Evolutionary conservation across 306 rosid species (phyloP).

Genomic region (Gleditsia sinensis): DNA sequence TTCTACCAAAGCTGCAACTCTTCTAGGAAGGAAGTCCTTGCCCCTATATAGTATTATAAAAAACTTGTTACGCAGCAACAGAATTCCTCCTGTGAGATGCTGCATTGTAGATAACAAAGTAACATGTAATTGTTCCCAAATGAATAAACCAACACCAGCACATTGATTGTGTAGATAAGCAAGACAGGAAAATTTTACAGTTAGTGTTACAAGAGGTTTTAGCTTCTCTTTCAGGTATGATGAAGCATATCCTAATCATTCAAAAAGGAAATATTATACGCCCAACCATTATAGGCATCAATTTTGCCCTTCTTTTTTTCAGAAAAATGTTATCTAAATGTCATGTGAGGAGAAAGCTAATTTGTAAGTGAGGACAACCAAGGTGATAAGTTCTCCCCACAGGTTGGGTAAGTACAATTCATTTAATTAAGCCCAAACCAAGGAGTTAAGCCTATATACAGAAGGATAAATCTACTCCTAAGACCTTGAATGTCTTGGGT

Average conservation of each 20-base stretch:
- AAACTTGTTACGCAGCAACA: conserved; percentile 78
- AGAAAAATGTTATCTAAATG: not conserved
- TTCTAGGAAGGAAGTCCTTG: conserved; percentile 77
- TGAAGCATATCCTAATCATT: not conserved
- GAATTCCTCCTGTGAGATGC: conserved; percentile 83
- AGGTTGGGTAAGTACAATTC: conserved; percentile 5
- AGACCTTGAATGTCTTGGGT: conserved; percentile 23
- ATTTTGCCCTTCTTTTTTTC: not conserved
- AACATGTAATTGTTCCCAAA: not conserved
- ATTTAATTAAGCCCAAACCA: conserved; percentile 3
- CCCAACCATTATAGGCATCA: not conserved
- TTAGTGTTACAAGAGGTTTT: not conserved
- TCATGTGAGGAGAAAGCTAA: not conserved
- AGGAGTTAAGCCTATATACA: not conserved
- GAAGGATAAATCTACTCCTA: conserved; percentile 17
- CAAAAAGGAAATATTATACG: not conserved
- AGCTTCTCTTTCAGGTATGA: not conserved
- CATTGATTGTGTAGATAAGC: not conserved
- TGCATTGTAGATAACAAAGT: conserved; percentile 47
- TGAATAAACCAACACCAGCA: conserved; percentile 15
- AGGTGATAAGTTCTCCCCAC: not conserved
- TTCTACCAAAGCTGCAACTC: conserved; percentile 55
- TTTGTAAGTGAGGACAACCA: conserved; percentile 15
- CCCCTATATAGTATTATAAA: conserved; percentile 76
- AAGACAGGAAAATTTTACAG: not conserved